Evolutionary conservation across 257 asterid genomes (phyloP).

Genomic region (Salvia miltiorrhiza): DNA sequence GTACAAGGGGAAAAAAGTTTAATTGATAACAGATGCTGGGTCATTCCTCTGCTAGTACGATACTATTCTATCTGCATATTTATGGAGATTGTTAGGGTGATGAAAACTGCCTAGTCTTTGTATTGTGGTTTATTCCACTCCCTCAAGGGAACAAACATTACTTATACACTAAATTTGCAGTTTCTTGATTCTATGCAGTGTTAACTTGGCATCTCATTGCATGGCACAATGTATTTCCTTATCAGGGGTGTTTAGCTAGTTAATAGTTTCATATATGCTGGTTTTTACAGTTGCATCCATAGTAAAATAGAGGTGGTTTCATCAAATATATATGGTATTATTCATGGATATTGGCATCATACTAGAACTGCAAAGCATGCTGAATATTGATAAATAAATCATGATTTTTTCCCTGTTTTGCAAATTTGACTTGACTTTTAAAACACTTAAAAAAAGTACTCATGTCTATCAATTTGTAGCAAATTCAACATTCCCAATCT

Average conservation of each 20-base stretch:
- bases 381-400: background rate
- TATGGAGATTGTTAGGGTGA: constrained; percentile 1
- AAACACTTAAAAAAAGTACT: background rate
- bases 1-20: background rate
- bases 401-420: background rate
- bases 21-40: constrained; percentile 1
- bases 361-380: constrained; percentile 4
- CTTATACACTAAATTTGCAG: background rate
- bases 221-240: constrained; percentile 9
- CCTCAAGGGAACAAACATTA: background rate
- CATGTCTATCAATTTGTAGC: background rate
- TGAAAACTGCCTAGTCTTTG: background rate
- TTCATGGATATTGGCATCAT: constrained; percentile 4
- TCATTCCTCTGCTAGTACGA: background rate
- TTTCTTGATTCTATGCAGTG: background rate
- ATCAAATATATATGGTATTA: constrained; percentile 1
- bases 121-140: background rate
- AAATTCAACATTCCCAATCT: background rate
- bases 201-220: constrained; percentile 6
- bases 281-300: background rate
- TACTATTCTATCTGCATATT: background rate
- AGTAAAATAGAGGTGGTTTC: background rate
- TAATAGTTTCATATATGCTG: constrained; percentile 5
- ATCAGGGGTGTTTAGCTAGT: background rate
- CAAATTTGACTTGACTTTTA: background rate